Evolutionary conservation across 2,329 filamentous ascomycete genomes (phyloP), one percentile per base, ranked within the genome.

Genomic region (Aspergillus texensis): DNA sequence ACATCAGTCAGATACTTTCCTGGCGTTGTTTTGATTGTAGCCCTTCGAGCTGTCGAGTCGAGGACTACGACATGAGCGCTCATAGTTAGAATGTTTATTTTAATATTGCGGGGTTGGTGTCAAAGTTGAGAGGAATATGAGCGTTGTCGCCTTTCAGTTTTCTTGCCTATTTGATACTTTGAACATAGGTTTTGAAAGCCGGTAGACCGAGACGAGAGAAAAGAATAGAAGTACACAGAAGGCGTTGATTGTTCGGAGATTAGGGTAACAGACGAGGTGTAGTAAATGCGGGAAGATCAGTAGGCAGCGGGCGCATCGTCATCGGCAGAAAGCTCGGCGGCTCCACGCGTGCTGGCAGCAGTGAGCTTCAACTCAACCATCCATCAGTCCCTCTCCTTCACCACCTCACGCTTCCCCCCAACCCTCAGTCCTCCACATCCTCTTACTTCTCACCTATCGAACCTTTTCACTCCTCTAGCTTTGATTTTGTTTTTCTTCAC

Each of bases 1-100:
- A 99, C 86, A 74, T 97, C 94, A 62, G 90, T 90, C 70, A 99
- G 82, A 71, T 92, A 91, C 67, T 90, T 97, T 61, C 86, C 85
- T 0, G 93, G 93, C 0, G 85, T 90, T 61, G 95, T 94, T 79
- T 96, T 96, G 78, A 99, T 84, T 48, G 87, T 91, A 57, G 89
- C 87, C 71, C 93, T 87, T 69, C 91, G 89, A 70, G 94, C 86
- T 70, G 92, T 89, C 45, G 90, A 88, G 76, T 94, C 90, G 68
- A 97, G 89, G 59, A 98, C 92, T 70, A 94, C 90, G 63, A 98
- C 93, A 76, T 95, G 91, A 59, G 93, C 91, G 68, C 93, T 88
- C 92, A 97, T 97, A 68, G 66, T 81, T 70, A 39, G 30, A 66
- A 59, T 60, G 28, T 32, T 34, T 55, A 48, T 24, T 43, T 52